Conservation (phyloP, 2,329 filamentous ascomycete genomes). For the Fonsecaea erecta region DNA sequence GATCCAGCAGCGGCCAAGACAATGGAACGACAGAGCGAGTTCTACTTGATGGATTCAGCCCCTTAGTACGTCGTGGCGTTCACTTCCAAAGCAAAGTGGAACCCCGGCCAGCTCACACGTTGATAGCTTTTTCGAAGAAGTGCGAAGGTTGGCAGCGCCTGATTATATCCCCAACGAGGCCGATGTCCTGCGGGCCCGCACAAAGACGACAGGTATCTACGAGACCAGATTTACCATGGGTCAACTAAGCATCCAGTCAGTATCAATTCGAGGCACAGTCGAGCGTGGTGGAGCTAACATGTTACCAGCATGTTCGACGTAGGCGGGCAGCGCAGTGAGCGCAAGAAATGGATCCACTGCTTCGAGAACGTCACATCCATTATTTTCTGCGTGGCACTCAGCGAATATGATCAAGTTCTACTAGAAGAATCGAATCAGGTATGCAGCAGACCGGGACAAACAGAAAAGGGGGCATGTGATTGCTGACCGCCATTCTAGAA, state of each 20-base stretch:
- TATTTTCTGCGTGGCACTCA: constrained; percentile 97
- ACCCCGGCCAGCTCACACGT: constrained; percentile 24
- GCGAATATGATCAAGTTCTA: constrained; percentile 97
- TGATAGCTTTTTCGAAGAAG: constrained; percentile 90
- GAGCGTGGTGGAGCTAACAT: constrained; percentile 32
- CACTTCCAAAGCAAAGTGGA: not conserved
- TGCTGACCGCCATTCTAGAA: constrained; percentile 63
- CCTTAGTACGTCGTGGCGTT: constrained; percentile 76
- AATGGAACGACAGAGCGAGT: constrained; percentile 94
- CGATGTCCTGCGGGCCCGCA: constrained; percentile 92
- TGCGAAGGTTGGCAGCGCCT: constrained; percentile 76
- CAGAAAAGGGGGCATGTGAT: not conserved
- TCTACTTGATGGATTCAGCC: constrained; percentile 98
- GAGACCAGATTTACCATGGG: constrained; percentile 99
- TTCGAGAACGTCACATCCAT: constrained; percentile 99
- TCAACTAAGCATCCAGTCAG: constrained; percentile 97
- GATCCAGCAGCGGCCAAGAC: constrained; percentile 81
- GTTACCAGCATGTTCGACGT: constrained; percentile 93
- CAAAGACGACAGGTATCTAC: constrained; percentile 98
- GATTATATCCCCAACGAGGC: constrained; percentile 93
- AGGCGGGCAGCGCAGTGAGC: constrained; percentile 92
- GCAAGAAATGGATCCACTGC: constrained; percentile 99
- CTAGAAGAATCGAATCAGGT: constrained; percentile 97
- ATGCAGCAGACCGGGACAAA: constrained; percentile 42
- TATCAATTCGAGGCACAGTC: not conserved